Percentiles rank a stretch among this genome's conserved stretches.
Conservation (phyloP, 2,329 filamentous ascomycete genomes). For the Penicillium sp. region DNA sequence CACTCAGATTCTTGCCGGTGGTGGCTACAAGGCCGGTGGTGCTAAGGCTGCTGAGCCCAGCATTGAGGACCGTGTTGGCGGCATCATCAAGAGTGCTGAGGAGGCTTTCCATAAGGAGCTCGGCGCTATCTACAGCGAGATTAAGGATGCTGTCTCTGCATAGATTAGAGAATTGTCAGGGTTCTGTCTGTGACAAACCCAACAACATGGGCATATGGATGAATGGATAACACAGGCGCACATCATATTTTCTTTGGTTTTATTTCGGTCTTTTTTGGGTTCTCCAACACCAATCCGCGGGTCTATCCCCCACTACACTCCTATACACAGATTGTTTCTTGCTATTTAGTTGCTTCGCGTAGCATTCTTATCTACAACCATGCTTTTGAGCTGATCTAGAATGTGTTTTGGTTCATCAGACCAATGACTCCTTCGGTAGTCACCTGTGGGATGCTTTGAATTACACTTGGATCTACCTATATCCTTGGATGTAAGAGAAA, state of each 20-base stretch:
- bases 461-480: no score
- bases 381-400: slow-evolving; percentile 27
- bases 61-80: slow-evolving; percentile 40
- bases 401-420: slow-evolving; percentile 6
- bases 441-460: not conserved
- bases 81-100: slow-evolving; percentile 50
- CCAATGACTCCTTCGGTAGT: not conserved
- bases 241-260: slow-evolving; percentile 23
- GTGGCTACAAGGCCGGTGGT: slow-evolving; percentile 61
- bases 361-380: slow-evolving; percentile 28
- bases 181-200: slow-evolving; percentile 22
- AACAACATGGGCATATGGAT: slow-evolving; percentile 23
- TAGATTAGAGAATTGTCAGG: slow-evolving; percentile 41
- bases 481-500: no score
- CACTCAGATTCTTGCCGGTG: slow-evolving; percentile 72
- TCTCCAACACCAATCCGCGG: slow-evolving; percentile 14
- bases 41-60: slow-evolving; percentile 17
- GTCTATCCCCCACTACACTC: slow-evolving; percentile 20
- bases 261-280: slow-evolving; percentile 18
- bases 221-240: slow-evolving; percentile 34
- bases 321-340: slow-evolving; percentile 24
- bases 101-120: slow-evolving; percentile 46
- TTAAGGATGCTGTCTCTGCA: slow-evolving; percentile 43
- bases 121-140: slow-evolving; percentile 47
- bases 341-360: slow-evolving; percentile 24